Base-by-base conservation (phyloP, 805 yeast genomes). In the Myxozyma monticola region DNA sequence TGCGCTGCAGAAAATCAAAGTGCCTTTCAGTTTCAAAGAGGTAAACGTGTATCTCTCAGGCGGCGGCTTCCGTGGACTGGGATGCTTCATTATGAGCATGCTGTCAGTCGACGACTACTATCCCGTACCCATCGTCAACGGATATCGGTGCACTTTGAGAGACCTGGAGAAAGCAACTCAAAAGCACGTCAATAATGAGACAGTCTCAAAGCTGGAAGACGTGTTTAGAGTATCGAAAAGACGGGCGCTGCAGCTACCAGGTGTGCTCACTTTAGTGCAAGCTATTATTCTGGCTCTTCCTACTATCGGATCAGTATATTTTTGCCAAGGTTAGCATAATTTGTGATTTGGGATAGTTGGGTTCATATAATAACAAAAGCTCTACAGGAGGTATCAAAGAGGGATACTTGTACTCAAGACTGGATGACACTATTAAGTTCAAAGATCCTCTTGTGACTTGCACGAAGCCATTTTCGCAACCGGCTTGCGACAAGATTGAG, bases 361-460 rank as follows among this genome's bases (percentile, higher is more conserved):
- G 20, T 6, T 22, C 8, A 15, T n/a, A n/a, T n/a, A n/a, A n/a
- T n/a, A 3, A n/a, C n/a, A n/a, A n/a, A n/a, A n/a, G n/a, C n/a
- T n/a, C n/a, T n/a, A 9, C 22, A 44, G 57, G 57, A 56, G 89
- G 89, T 50, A 83, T 84, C 20, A 73, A 91, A 59, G 91, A 85
- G 68, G 91, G 91, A 53, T 80, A 82, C 1, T 61, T 85, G 31
- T 85, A 79, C 62, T 79, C 85, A 5, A 76, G 76, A 60, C 69
- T 85, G 30, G 81, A 88, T 18, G 69, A 75, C 18, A 73, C 73
- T 31, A 72, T 84, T 26, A 76, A 84, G 54, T 67, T 76, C 2
- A 83, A 83, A 60, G 91, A 85, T 59, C 93, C 93, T 4, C 62
- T 85, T 21, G 60, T 81, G 18, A 79, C 84, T 2, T 86, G 88